phyloP scores from a whole-genome alignment of 331 rosid species.

The Malus hybrid region DNA sequence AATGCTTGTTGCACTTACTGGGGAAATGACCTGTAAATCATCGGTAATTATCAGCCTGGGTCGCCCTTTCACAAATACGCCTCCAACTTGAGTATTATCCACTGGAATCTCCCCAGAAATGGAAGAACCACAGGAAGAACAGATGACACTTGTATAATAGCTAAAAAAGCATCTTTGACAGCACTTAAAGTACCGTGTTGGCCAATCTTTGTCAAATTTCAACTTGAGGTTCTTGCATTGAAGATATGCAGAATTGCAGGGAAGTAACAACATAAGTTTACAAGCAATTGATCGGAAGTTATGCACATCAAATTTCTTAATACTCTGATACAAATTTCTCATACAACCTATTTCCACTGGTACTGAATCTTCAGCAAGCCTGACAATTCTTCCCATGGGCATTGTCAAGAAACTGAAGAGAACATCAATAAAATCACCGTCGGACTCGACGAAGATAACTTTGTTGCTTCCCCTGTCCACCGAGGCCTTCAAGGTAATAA shows the following conservation, averaged over 20 bases:
- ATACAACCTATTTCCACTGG: slow-evolving; percentile 1
- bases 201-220: background rate
- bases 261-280: slow-evolving; percentile 2
- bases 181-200: background rate
- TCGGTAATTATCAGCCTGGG: background rate
- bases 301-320: background rate
- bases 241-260: background rate
- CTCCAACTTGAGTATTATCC: background rate
- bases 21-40: background rate
- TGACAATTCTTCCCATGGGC: slow-evolving; percentile 6
- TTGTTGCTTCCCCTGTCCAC: slow-evolving; percentile 6
- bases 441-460: slow-evolving; percentile 4
- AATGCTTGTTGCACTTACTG: background rate
- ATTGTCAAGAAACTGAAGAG: slow-evolving; percentile 13
- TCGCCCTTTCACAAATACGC: background rate
- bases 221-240: slow-evolving; percentile 1
- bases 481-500: background rate
- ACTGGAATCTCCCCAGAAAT: background rate
- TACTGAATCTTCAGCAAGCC: background rate
- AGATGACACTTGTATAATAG: background rate
- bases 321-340: slow-evolving; percentile 10
- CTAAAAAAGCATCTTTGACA: accelerated
- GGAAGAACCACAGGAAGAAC: background rate
- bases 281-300: background rate
- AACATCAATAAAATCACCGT: background rate